These are phyloP conservation scores for Cadophora sp. DNA, from an alignment of 2,329 filamentous ascomycete genomes.

Conservation along the genomic window DNA sequence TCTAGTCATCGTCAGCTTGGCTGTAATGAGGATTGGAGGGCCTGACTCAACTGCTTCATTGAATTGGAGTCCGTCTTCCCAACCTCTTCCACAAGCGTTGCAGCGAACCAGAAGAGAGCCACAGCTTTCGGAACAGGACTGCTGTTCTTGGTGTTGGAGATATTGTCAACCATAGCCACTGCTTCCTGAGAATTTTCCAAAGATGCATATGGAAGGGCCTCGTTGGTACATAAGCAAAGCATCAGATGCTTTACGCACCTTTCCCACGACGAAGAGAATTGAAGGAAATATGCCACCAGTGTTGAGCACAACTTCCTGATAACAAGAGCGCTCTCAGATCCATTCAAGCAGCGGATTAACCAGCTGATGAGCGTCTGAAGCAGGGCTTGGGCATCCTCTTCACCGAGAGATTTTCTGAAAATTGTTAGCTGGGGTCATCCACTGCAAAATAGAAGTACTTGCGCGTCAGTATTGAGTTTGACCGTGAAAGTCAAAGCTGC, in stretches of 20 bases:
- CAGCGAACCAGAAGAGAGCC: constrained; percentile 69
- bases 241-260: constrained; percentile 69
- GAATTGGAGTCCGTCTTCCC: constrained; percentile 70
- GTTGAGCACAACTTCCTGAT: constrained; percentile 79
- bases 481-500: constrained; percentile 91
- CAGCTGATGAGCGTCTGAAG: constrained; percentile 67
- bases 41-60: constrained; percentile 51
- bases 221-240: constrained; percentile 59
- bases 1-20: constrained; percentile 36
- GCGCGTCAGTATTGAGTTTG: constrained; percentile 93
- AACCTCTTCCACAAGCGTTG: constrained; percentile 69
- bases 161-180: constrained; percentile 51
- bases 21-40: constrained; percentile 15
- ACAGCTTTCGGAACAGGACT: constrained; percentile 40
- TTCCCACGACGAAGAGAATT: constrained; percentile 72
- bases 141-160: constrained; percentile 56
- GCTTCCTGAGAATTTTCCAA: constrained; percentile 53
- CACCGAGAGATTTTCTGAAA: constrained; percentile 56
- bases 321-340: constrained; percentile 64
- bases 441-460: constrained; percentile 36
- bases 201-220: constrained; percentile 54
- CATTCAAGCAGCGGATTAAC: constrained; percentile 61
- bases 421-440: constrained; percentile 21
- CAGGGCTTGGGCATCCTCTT: constrained; percentile 60
- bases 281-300: constrained; percentile 76